Conservation (phyloP, 352 stramenopile species). For the Phytophthora pini region DNA sequence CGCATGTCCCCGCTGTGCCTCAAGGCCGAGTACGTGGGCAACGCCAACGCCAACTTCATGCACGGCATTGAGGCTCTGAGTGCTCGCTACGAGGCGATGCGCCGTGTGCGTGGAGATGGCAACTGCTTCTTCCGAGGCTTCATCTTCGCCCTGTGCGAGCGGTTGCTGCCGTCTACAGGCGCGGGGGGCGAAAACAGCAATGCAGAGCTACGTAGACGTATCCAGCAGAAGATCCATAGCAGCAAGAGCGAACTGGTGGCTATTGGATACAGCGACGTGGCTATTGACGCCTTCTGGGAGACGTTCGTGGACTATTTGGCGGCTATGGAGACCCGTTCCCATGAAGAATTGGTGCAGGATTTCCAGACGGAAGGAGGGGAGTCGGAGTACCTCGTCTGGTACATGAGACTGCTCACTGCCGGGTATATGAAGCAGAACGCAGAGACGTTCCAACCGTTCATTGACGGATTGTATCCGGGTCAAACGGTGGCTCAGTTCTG, state of each 20-base stretch:
- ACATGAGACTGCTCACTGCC: constrained; percentile 84
- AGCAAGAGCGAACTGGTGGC: constrained; percentile 79
- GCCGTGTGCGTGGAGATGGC: constrained; percentile 88
- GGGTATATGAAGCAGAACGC: constrained; percentile 89
- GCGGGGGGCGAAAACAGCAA: constrained; percentile 21
- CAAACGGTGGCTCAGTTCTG: constrained; percentile 88
- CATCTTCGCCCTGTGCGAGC: constrained; percentile 90
- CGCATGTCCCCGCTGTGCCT: constrained; percentile 62
- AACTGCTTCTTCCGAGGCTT: constrained; percentile 94
- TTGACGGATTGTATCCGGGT: constrained; percentile 84
- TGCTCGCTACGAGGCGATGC: constrained; percentile 72
- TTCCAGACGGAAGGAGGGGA: constrained; percentile 89
- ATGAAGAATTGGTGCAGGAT: constrained; percentile 75
- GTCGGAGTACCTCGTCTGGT: constrained; percentile 91
- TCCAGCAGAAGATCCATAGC: constrained; percentile 69
- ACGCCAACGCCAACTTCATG: constrained; percentile 78
- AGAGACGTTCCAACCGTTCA: constrained; percentile 91
- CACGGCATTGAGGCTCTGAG: constrained; percentile 71
- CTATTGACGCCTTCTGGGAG: constrained; percentile 95
- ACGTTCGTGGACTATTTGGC: constrained; percentile 91
- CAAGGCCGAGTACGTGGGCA: constrained; percentile 76
- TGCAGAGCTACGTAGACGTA: constrained; percentile 37
- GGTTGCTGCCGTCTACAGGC: constrained; percentile 51
- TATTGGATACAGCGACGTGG: constrained; percentile 91
- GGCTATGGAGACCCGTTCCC: constrained; percentile 77